Base-by-base conservation (phyloP, 495 filamentous ascomycete species). In the Daldinia grandis region DNA sequence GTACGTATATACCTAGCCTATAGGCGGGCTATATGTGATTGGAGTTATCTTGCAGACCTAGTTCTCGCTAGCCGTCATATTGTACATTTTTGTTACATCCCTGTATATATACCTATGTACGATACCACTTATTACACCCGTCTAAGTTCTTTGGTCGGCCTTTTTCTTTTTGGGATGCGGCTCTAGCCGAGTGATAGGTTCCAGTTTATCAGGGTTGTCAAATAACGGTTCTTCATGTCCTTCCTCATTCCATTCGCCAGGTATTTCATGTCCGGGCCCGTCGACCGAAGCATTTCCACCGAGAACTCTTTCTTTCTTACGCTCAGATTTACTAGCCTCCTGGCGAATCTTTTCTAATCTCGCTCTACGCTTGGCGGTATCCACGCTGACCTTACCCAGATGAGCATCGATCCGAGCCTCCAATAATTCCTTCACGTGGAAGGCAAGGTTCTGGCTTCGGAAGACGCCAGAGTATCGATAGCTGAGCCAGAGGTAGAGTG, bases 401-500 rank as follows among this genome's bases (percentile, higher is more conserved):
- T 86, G 84, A 15, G 85, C 76, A 63, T 93, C 86, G 76, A 99
- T 97, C 73, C 85, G 87, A 28, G 87, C 83, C 81, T 98, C 94
- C 15, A 93, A 90, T 53, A 97, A 66, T 19, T 78, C 75, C 78
- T 98, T 98, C 37, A 93, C 87, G 78, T 97, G 90, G 57, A 91
- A 87, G 1, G 92, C 93, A 24, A 97, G 86, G 28, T 83, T 83
- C 66, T 93, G 87, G 66, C 90, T 92, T 10, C 84, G 86, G 76
- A 98, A 97, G 10, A 97, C 85, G 56, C 94, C 93, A 10, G 89
- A 84, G 74, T 86, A 90, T 12, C 87, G 87, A 75, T 88, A 90
- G 53, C 84, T 87, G 76, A 98, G 83, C 95, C 95, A 99, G 7
- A 94, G 82, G 72, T 97, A 99, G 19, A 95, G 78, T 19, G 95